These are phyloP conservation scores for Clonostachys byssicola DNA, from an alignment of 2,329 filamentous ascomycete genomes.

Conservation along the genomic window DNA sequence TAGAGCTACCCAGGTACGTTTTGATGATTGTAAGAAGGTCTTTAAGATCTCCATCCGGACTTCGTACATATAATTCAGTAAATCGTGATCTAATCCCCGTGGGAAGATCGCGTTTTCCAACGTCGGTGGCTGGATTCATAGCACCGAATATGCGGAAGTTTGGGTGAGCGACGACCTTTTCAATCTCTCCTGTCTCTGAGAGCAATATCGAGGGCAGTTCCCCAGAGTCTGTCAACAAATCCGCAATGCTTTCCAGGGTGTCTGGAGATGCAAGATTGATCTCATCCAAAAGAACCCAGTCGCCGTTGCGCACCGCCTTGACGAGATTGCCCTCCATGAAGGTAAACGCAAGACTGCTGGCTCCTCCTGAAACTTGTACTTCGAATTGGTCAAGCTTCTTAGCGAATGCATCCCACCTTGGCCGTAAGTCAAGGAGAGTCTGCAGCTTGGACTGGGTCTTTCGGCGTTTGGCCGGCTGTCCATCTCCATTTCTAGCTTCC, in stretches of 20 bases:
- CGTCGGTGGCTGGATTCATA: slow-evolving; percentile 98
- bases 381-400: slow-evolving; percentile 74
- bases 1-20: slow-evolving; percentile 74
- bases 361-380: slow-evolving; percentile 68
- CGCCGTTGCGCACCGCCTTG: slow-evolving; percentile 90
- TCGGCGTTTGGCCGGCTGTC: slow-evolving; percentile 65
- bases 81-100: slow-evolving; percentile 87
- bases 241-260: slow-evolving; percentile 88
- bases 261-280: slow-evolving; percentile 95
- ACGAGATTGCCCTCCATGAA: slow-evolving; percentile 96
- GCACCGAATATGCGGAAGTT: slow-evolving; percentile 96
- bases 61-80: slow-evolving; percentile 91
- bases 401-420: slow-evolving; percentile 79
- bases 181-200: slow-evolving; percentile 89
- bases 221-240: slow-evolving; percentile 72
- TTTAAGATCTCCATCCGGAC: slow-evolving; percentile 80
- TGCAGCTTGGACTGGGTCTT: slow-evolving; percentile 66
- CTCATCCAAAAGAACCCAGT: slow-evolving; percentile 96
- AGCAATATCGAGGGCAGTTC: slow-evolving; percentile 79
- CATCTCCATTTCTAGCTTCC: slow-evolving; percentile 24
- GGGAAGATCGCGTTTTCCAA: slow-evolving; percentile 91
- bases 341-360: slow-evolving; percentile 81
- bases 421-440: slow-evolving; percentile 49
- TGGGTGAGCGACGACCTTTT: slow-evolving; percentile 83
- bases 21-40: slow-evolving; percentile 86